Base-by-base conservation (phyloP, 306 rosid species). In the Inga laurina region DNA sequence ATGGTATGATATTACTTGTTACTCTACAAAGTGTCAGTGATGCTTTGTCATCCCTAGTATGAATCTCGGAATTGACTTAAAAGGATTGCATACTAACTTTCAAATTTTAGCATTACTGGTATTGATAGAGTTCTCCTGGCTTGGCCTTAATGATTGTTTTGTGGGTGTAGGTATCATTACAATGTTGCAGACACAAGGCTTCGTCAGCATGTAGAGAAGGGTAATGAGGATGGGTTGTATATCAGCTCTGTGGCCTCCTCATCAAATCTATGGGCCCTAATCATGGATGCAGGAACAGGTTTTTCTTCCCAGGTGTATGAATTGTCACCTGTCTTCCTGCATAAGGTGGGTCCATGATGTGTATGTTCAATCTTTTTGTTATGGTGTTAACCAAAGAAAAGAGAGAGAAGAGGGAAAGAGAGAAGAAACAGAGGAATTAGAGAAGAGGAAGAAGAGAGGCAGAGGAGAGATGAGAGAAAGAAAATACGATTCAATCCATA, bases 221-320 rank as follows among this genome's bases (percentile, higher is more conserved):
- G 98, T 71, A 94, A 91, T 80, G 98, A 93, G 86, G 97, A 94
- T 85, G 98, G 98, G 64, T 82, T 94, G 83, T 89, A 88, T 75
- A 94, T 94, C 86, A 94, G 97, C 87, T 91, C 89, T 74, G 98
- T 94, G 65, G 98, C 97, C 66, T 89, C 97, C 46, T 82, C 93
- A 76, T 52, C 85, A 48, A 94, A 86, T 86, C 90, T 94, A 10
- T 93, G 98, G 98, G 97, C 98, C 78, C 84, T 94, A 59, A 93
- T 94, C 64, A 94, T 93, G 98, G 98, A 94, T 90, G 97, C 98
- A 21, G 98, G 97, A 86, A 94, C 98, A 0, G 93, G 98, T 51
- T 94, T 93, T 84, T 62, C 97, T 86, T 83, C 91, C 72, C 98
- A 94, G 90, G 97, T 94, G 76, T 94, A 94, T 76, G 97, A 94